Evolutionary conservation across 169 alveolate species (phyloP).

Genomic region (Toxoplasma gondii): DNA sequence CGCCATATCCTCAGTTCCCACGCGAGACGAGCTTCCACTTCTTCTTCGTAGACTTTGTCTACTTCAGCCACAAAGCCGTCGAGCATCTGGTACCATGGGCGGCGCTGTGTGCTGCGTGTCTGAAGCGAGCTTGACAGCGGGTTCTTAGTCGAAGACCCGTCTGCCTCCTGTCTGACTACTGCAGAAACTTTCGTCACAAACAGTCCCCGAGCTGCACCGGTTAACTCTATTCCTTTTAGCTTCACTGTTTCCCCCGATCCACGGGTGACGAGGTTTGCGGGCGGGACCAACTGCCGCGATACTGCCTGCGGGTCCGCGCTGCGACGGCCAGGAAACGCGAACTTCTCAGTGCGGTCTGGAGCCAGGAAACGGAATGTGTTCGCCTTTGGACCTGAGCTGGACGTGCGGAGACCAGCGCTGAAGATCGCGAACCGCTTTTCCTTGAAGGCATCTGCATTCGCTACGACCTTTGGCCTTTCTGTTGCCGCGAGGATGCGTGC

Average conservation of each 20-base stretch:
- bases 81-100: not conserved
- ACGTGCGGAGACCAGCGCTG: not conserved
- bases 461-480: not conserved
- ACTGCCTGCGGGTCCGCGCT: not conserved
- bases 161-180: not conserved
- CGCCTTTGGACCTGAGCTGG: not conserved
- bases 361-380: not conserved
- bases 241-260: not conserved
- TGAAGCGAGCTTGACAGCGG: not conserved
- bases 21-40: not conserved
- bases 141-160: not conserved
- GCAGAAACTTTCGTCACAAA: not conserved
- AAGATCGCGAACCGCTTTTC: not conserved
- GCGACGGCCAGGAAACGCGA: not conserved
- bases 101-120: no score
- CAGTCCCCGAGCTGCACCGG: not conserved
- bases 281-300: not conserved
- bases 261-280: not conserved
- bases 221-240: not conserved
- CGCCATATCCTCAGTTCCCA: conserved; percentile 28
- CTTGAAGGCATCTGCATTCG: not conserved
- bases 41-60: not conserved
- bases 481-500: not conserved
- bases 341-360: not conserved
- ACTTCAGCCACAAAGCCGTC: not conserved